Conservation (phyloP, 2,329 filamentous ascomycete species). For the Davidsoniella eucalypti region DNA sequence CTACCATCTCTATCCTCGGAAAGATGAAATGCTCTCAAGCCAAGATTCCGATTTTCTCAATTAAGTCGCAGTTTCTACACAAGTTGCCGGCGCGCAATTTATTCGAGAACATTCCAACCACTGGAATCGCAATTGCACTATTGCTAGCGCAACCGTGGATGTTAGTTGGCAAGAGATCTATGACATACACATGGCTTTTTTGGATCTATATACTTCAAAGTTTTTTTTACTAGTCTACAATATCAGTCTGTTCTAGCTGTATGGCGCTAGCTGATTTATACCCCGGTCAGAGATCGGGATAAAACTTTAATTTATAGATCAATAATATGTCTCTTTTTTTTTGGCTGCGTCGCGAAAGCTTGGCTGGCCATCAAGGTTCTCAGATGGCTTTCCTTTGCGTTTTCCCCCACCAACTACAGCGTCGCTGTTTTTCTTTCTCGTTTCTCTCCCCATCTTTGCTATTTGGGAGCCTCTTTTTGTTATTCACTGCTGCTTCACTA, state of each 20-base stretch:
- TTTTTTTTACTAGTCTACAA: no score
- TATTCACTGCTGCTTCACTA: no score
- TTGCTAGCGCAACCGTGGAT: neutral
- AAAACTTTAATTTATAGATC: neutral
- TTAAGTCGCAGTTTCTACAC: neutral
- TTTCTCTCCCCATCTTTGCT: neutral
- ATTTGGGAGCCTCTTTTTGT: neutral
- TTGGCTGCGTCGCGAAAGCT: neutral
- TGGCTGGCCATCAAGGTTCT: constrained; percentile 11
- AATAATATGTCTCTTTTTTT: neutral
- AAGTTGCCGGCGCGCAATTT: neutral
- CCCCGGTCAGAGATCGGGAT: no score
- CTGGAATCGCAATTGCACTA: no score
- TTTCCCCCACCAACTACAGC: neutral
- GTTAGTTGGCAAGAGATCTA: neutral
- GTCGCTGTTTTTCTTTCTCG: neutral
- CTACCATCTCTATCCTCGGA: neutral
- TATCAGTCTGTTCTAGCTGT: no score
- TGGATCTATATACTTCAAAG: no score
- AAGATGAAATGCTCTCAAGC: neutral
- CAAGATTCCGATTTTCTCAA: neutral
- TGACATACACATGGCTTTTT: no score
- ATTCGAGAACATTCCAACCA: neutral
- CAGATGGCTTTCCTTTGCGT: neutral
- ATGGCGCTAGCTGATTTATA: no score